Evolutionary conservation across 1,284 basidiomycete species (phyloP).

Genomic region (Cutaneotrichosporon dermatis): DNA sequence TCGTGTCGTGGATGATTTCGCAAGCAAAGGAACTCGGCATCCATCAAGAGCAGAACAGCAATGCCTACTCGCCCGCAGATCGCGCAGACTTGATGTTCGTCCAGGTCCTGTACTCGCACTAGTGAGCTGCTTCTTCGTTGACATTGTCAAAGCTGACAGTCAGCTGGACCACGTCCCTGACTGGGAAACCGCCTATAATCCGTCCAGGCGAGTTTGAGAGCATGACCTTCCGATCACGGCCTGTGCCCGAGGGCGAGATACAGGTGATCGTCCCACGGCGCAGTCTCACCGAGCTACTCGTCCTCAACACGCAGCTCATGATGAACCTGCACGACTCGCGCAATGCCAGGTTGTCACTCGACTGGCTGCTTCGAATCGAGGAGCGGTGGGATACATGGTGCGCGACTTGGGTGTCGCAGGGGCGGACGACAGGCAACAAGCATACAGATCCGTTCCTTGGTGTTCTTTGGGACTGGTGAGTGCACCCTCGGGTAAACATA

Average conservation of each 20-base stretch:
- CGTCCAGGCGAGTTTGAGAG: slow-evolving; percentile 21
- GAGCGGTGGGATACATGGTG: slow-evolving; percentile 17
- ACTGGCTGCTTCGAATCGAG: slow-evolving; percentile 18
- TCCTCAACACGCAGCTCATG: slow-evolving; percentile 21
- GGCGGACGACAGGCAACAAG: slow-evolving; percentile 12
- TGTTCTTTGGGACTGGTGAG: slow-evolving; percentile 20
- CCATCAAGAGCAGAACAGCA: slow-evolving; percentile 11
- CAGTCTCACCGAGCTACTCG: slow-evolving; percentile 15
- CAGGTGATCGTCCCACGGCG: slow-evolving; percentile 15
- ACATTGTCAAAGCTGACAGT: not conserved
- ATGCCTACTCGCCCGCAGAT: slow-evolving; percentile 14
- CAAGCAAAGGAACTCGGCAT: slow-evolving; percentile 20
- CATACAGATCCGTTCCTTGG: slow-evolving; percentile 14
- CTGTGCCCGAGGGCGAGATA: slow-evolving; percentile 3
- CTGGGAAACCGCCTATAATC: slow-evolving; percentile 9
- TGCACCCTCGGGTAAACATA: not conserved
- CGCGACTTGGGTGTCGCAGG: slow-evolving; percentile 10
- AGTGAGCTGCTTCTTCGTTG: slow-evolving; percentile 1
- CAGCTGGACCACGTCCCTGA: slow-evolving; percentile 15
- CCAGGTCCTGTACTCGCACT: slow-evolving; percentile 18
- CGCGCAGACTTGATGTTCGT: slow-evolving; percentile 20
- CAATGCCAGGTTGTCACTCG: slow-evolving; percentile 11
- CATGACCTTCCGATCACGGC: slow-evolving; percentile 14
- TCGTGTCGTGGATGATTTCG: slow-evolving; percentile 20
- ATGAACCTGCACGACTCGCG: slow-evolving; percentile 15